A percentile compares a stretch with the other conserved stretches of the same genome.
These are phyloP conservation scores for Metschnikowia sp. DNA, from an alignment of 805 yeast species.

Conservation along the genomic window DNA sequence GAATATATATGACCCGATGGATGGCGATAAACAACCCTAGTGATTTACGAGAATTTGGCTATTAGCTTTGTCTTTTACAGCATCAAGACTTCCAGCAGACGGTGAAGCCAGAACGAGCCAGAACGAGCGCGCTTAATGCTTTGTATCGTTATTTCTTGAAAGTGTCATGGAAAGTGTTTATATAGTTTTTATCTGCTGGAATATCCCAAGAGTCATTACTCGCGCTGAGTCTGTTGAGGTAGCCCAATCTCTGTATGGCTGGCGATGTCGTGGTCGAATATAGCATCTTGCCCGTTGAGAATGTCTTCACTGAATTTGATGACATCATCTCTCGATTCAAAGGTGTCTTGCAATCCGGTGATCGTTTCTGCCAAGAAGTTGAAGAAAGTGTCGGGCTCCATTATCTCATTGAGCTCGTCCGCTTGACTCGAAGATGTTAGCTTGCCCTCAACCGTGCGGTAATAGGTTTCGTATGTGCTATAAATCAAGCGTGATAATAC, in stretches of 20 bases:
- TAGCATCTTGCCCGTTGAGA: slow-evolving; percentile 20
- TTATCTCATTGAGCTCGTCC: slow-evolving; percentile 41
- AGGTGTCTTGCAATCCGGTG: slow-evolving; percentile 20
- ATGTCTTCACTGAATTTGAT: slow-evolving; percentile 26
- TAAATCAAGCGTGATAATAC: slow-evolving; percentile 47
- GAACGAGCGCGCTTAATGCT: too few species aligned
- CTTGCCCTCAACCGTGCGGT: slow-evolving; percentile 28
- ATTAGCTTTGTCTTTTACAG: too few species aligned
- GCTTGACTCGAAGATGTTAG: slow-evolving; percentile 24
- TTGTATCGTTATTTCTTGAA: too few species aligned
- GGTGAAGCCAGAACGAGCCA: too few species aligned
- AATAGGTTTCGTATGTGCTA: slow-evolving; percentile 55
- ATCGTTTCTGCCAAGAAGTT: slow-evolving; percentile 43
- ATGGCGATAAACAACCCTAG: slow-evolving; percentile 47
- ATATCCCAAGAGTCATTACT: neutral
- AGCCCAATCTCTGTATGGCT: neutral
- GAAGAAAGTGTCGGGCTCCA: slow-evolving; percentile 63
- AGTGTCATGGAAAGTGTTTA: neutral
- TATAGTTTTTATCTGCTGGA: neutral
- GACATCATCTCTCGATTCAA: slow-evolving; percentile 11
- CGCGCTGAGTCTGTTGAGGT: neutral
- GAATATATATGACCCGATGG: slow-evolving; percentile 81
- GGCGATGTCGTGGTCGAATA: neutral
- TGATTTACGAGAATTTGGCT: too few species aligned
- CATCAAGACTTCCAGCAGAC: too few species aligned